Conservation (phyloP, 768 basidiomycete genomes). For the Hygrophorus pudorinus region DNA sequence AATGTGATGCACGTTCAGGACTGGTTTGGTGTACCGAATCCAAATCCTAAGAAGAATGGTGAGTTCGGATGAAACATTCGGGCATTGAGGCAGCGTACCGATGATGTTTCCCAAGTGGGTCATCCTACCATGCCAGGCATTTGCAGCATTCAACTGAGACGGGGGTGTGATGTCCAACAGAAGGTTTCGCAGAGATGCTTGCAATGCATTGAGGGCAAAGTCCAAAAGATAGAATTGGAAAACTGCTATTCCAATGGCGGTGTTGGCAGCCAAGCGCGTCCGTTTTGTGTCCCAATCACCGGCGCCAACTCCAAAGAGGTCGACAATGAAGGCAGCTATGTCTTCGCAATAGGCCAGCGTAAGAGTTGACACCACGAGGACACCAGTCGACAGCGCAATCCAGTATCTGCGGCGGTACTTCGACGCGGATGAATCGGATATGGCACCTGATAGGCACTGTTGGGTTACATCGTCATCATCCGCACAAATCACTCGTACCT, state of each 20-base stretch:
- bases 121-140: conserved; percentile 98
- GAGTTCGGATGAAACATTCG: too few species aligned
- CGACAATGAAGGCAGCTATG: conserved; percentile 65
- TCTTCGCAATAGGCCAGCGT: conserved; percentile 76
- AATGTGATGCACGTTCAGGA: background rate
- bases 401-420: conserved; percentile 88
- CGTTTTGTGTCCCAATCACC: conserved; percentile 85
- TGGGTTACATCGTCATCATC: conserved; percentile 17
- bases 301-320: conserved; percentile 60
- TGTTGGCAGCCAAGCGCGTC: conserved; percentile 47
- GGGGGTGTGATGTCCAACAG: conserved; percentile 85
- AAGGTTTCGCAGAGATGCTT: conserved; percentile 90
- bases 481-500: conserved; percentile 40
- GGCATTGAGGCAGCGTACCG: conserved; percentile 26
- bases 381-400: conserved; percentile 80
- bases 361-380: conserved; percentile 70
- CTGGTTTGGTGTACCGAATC: conserved; percentile 55
- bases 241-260: conserved; percentile 79
- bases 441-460: conserved; percentile 50
- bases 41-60: conserved; percentile 30
- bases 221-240: conserved; percentile 89
- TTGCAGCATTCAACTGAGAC: conserved; percentile 83
- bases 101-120: conserved; percentile 94
- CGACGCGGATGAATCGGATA: conserved; percentile 90
- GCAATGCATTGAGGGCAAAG: conserved; percentile 93